Percentiles rank a stretch among this genome's conserved stretches.
Evolutionary conservation across 805 yeast genomes (phyloP).

Genomic region (Saturnispora bothae): DNA sequence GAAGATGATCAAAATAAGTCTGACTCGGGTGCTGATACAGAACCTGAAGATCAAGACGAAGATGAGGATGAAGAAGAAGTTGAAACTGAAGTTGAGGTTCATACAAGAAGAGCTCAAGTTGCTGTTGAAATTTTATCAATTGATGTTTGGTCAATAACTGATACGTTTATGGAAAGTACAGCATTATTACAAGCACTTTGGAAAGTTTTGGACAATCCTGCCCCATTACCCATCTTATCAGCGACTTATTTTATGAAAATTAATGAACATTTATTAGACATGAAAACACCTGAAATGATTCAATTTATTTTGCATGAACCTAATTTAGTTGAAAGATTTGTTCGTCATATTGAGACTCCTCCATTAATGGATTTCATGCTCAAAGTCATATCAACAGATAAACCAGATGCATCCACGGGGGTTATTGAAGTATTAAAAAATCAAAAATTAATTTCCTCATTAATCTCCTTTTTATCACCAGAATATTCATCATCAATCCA

Average conservation of each 20-base stretch:
- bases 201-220: slow-evolving; percentile 61
- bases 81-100: slow-evolving; percentile 27
- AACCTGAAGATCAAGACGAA: slow-evolving; percentile 16
- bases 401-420: slow-evolving; percentile 81
- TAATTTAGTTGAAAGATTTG: slow-evolving; percentile 65
- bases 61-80: slow-evolving; percentile 24
- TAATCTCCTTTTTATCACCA: slow-evolving; percentile 64
- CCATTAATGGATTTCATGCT: slow-evolving; percentile 88
- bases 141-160: slow-evolving; percentile 91
- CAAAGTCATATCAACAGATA: slow-evolving; percentile 86
- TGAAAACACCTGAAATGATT: slow-evolving; percentile 71
- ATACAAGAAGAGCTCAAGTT: slow-evolving; percentile 42
- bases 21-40: slow-evolving; percentile 6
- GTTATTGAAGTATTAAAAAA: slow-evolving; percentile 64
- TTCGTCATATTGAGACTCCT: slow-evolving; percentile 84
- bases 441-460: slow-evolving; percentile 63
- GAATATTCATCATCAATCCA: slow-evolving; percentile 61
- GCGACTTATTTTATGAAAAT: slow-evolving; percentile 88
- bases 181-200: slow-evolving; percentile 62
- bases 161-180: slow-evolving; percentile 71
- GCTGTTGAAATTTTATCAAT: slow-evolving; percentile 86
- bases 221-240: slow-evolving; percentile 60
- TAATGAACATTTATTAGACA: slow-evolving; percentile 80
- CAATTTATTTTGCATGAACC: slow-evolving; percentile 61
- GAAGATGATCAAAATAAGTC: slow-evolving; percentile 3